Evolutionary conservation across 2,329 filamentous ascomycete species (phyloP).

Genomic region (Mycosphaerella sp.): DNA sequence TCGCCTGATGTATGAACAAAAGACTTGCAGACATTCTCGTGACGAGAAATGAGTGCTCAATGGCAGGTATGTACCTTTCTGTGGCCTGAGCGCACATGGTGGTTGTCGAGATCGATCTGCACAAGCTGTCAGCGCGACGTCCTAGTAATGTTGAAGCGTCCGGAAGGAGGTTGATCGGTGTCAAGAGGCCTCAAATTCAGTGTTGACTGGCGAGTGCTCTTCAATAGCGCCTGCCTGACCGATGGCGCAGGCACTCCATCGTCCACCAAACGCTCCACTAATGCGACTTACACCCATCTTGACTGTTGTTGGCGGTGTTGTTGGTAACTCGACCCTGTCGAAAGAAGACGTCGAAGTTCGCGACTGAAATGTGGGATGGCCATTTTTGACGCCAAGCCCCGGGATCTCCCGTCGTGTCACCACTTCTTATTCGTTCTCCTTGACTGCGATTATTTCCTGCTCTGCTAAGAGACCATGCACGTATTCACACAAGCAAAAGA

Average conservation of each 20-base stretch:
- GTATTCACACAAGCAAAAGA: too few species aligned
- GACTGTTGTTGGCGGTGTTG: constrained; percentile 16
- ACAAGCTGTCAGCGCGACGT: constrained; percentile 1
- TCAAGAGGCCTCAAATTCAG: not conserved
- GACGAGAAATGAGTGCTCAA: constrained; percentile 17
- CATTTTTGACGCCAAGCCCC: too few species aligned
- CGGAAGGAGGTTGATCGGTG: not conserved
- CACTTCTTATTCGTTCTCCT: too few species aligned
- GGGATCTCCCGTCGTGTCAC: too few species aligned
- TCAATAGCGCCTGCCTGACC: too few species aligned
- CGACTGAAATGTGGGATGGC: not conserved
- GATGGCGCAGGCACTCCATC: too few species aligned
- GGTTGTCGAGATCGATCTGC: constrained; percentile 23
- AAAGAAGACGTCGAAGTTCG: constrained; percentile 3
- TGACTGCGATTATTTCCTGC: too few species aligned
- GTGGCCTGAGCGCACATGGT: constrained; percentile 29
- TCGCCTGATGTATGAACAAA: constrained; percentile 14
- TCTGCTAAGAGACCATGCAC: too few species aligned
- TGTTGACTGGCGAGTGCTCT: not conserved
- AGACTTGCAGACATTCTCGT: constrained; percentile 22
- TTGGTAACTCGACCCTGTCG: constrained; percentile 15
- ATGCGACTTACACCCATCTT: constrained; percentile 20
- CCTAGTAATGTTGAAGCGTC: not conserved
- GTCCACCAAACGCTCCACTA: too few species aligned
- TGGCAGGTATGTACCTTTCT: constrained; percentile 23